These are phyloP conservation scores for Pholiota microspora DNA, from an alignment of 768 basidiomycete species.

Conservation along the genomic window DNA sequence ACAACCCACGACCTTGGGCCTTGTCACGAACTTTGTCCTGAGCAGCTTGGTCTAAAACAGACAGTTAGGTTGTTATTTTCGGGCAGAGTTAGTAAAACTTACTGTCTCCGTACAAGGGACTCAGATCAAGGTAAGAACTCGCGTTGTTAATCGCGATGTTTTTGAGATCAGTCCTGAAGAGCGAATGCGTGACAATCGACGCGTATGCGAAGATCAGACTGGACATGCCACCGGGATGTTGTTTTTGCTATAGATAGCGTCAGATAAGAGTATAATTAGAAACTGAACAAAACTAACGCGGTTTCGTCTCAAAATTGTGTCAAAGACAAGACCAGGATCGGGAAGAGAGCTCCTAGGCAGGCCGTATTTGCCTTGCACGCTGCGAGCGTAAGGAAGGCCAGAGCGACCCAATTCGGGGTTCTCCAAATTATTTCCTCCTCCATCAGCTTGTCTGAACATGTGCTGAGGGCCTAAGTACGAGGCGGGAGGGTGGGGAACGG, in stretches of 20 bases:
- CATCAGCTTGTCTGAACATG: conserved; percentile 34
- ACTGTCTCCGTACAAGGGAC: conserved; percentile 53
- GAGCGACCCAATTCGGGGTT: conserved; percentile 48
- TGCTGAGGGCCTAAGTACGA: conserved; percentile 31
- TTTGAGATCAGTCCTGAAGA: conserved; percentile 47
- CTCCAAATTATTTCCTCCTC: conserved; percentile 38
- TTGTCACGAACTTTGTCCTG: conserved; percentile 47
- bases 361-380: conserved; percentile 42
- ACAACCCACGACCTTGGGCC: conserved; percentile 44
- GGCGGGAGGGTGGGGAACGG: conserved; percentile 52
- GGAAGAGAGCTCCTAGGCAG: conserved; percentile 44
- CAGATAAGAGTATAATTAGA: not conserved
- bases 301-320: conserved; percentile 48
- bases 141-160: conserved; percentile 50
- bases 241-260: conserved; percentile 24
- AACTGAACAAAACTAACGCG: conserved; percentile 8
- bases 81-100: conserved; percentile 12
- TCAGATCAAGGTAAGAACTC: conserved; percentile 55
- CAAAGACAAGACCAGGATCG: conserved; percentile 60
- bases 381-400: conserved; percentile 51
- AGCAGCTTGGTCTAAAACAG: conserved; percentile 28
- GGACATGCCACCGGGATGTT: conserved; percentile 58
- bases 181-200: conserved; percentile 56
- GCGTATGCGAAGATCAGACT: conserved; percentile 68
- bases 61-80: not conserved